phyloP scores from a whole-genome alignment of 331 rosid species.

The Stylosanthes scabra region DNA sequence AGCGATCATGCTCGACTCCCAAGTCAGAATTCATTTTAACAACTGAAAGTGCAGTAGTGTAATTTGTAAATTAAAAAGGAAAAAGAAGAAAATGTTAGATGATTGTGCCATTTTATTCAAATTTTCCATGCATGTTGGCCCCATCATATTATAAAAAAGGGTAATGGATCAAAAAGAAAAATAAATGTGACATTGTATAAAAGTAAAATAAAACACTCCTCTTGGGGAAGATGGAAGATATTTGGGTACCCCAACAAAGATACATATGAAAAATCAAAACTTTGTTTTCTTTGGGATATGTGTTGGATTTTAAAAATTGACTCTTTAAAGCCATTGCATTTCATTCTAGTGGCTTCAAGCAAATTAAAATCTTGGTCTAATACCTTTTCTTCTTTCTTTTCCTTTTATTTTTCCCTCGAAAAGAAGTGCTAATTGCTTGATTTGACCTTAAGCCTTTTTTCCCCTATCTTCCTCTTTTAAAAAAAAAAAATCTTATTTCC shows the following conservation, averaged over 20 bases:
- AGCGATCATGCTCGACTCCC: too few relatives aligned
- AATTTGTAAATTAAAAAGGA: neutral
- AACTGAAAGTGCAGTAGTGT: too few relatives aligned
- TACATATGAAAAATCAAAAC: constrained; percentile 37
- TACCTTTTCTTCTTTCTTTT: constrained; percentile 23
- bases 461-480: neutral
- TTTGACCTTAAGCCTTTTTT: constrained; percentile 46
- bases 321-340: constrained; percentile 29
- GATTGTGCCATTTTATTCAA: constrained; percentile 25
- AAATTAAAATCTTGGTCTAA: constrained; percentile 25
- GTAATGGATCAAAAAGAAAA: neutral
- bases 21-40: too few relatives aligned
- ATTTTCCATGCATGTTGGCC: constrained; percentile 30
- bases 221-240: constrained; percentile 20
- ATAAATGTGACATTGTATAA: too few relatives aligned
- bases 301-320: constrained; percentile 43
- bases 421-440: constrained; percentile 68
- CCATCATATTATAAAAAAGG: neutral
- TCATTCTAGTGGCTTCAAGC: neutral
- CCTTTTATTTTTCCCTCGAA: constrained; percentile 45
- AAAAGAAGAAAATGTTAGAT: constrained; percentile 16
- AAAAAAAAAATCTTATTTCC: neutral
- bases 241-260: constrained; percentile 32
- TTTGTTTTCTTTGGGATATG: constrained; percentile 46
- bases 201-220: constrained; percentile 18